Percentiles rank a stretch among this genome's conserved stretches.
These are phyloP conservation scores for Candida tammaniensis DNA, from an alignment of 805 yeast genomes.

Conservation along the genomic window DNA sequence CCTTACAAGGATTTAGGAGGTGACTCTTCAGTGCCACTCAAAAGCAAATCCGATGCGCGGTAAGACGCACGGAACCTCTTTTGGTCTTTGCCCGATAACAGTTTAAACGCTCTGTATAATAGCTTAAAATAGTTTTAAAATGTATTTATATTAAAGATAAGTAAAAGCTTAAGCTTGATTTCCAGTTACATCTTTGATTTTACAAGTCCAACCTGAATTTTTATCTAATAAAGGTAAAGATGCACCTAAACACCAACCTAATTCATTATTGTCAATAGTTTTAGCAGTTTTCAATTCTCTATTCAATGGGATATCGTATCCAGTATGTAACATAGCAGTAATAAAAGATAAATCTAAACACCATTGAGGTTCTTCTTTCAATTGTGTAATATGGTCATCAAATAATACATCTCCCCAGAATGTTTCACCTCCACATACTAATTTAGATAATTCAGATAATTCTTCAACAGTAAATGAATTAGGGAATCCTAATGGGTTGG, in stretches of 20 bases:
- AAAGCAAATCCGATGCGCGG: too few relatives aligned
- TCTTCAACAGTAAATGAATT: constrained; percentile 81
- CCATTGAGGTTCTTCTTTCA: constrained; percentile 85
- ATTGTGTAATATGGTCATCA: constrained; percentile 62
- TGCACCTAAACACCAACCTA: constrained; percentile 99
- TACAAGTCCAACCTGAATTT: constrained; percentile 69
- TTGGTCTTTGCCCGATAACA: too few relatives aligned
- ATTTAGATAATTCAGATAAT: constrained; percentile 72
- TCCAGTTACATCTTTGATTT: constrained; percentile 22
- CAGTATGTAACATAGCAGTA: constrained; percentile 88
- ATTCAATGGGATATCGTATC: constrained; percentile 88
- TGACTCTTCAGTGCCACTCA: too few relatives aligned
- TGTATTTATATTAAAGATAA: neutral
- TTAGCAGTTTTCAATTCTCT: constrained; percentile 93
- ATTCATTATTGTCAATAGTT: constrained; percentile 82
- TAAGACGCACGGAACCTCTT: too few relatives aligned
- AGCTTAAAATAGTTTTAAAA: too few relatives aligned
- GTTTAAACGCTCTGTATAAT: too few relatives aligned
- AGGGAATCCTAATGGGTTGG: constrained; percentile 95
- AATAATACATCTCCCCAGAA: constrained; percentile 72
- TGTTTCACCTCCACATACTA: constrained; percentile 81
- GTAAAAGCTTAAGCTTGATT: too few relatives aligned
- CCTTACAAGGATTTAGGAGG: too few relatives aligned
- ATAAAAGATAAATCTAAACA: constrained; percentile 91
- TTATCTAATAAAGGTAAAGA: constrained; percentile 83